Evolutionary conservation across 352 stramenopile genomes (phyloP), one percentile per base, ranked within the genome.

Genomic region (Phytopythium mirpurense): DNA sequence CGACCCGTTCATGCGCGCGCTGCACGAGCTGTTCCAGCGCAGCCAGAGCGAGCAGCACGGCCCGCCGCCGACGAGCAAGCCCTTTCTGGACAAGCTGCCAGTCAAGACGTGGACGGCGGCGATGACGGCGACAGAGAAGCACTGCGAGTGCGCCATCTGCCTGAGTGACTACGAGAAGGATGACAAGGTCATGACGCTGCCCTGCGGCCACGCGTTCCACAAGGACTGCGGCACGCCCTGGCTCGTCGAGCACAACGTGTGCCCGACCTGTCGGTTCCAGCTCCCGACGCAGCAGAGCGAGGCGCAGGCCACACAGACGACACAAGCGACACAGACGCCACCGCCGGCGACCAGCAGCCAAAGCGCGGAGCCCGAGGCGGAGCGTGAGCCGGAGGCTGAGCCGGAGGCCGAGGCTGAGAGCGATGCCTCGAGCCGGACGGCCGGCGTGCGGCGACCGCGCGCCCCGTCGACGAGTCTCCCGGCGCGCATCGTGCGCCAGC

Each of bases 231-330:
- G 71, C 29, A 72, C 87, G 67, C 78, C 67, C 27, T 93, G 83
- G 83, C 83, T 93, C 2, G 32, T 72, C 6, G 72, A 88, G 38
- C 78, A 93, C 74, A 90, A 90, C 31, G 70, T 89, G 4, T 93
- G 83, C 45, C 83, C 83, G 14, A 90, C 78, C 0, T 93, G 83
- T 57, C 72, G 83, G 38, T 76, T 78, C 41, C 52, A 86, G 21
- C 54, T 93, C 27, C 83, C 83, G 3, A 84, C 65, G 10, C 57
- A 74, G 19, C 54, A 83, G 52, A 31, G 32, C 38, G 60, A 64
- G 37, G 52, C 32, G 11, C 36, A 51, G 21, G 15, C 35, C 8
- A 10, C 45, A 12, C 54, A 67, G 45, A 55, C 51, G 11, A 55
- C 34, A 14, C 46, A 37, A 37, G 32, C 43, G 23, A 48, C 40